Evolutionary conservation across 306 rosid species (phyloP).

Genomic region (Trifolium fragiferum): DNA sequence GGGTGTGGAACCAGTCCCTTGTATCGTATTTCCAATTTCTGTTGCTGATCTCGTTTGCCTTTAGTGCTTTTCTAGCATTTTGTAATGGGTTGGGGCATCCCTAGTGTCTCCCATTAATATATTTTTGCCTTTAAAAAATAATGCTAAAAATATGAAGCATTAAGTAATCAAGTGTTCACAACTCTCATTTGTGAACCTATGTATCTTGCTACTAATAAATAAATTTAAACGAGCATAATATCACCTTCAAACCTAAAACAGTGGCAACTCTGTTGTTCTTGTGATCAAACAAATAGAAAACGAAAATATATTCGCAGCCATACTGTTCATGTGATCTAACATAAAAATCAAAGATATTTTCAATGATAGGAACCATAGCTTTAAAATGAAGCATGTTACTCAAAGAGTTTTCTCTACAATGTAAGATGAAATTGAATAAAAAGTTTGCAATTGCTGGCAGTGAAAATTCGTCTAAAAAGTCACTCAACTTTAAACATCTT

Average conservation of each 20-base stretch:
- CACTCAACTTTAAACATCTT: constrained; percentile 17
- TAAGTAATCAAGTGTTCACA: neutral
- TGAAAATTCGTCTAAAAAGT: constrained; percentile 1
- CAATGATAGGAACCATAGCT: constrained; percentile 14
- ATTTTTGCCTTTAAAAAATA: too few species aligned
- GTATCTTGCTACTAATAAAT: neutral
- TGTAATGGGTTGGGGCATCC: too few species aligned
- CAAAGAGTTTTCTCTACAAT: neutral
- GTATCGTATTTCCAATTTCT: too few species aligned
- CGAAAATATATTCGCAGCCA: neutral
- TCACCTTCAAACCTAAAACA: neutral
- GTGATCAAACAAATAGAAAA: neutral
- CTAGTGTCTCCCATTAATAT: too few species aligned
- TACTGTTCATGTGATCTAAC: constrained; percentile 8
- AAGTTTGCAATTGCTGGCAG: neutral
- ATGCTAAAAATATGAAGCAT: neutral
- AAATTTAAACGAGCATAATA: neutral
- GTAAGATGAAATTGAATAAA: neutral
- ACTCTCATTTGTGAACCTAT: neutral
- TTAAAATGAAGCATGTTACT: constrained; percentile 25
- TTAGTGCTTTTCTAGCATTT: too few species aligned
- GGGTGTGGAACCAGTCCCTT: too few species aligned
- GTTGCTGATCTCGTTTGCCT: too few species aligned
- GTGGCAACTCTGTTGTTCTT: constrained; percentile 9
- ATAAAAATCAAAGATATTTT: constrained; percentile 3